Percentiles rank a stretch among this genome's conserved stretches.
phyloP scores from a whole-genome alignment of 352 stramenopile genomes.

The Phytophthora aleatoria region DNA sequence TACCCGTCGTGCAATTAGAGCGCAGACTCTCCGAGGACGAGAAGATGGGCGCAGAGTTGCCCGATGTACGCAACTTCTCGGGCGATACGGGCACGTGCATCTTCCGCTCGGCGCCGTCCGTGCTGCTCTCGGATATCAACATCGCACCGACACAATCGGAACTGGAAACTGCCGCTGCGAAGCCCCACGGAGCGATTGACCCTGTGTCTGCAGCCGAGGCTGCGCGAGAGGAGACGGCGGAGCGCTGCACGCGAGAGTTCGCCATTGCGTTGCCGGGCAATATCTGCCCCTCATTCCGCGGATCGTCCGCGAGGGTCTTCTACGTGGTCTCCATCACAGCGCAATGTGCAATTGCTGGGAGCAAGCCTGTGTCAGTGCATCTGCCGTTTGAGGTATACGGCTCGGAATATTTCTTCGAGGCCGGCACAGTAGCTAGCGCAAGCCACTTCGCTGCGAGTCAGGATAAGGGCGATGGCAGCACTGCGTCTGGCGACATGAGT shows the following conservation, averaged over 20 bases:
- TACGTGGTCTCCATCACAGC: slow-evolving; percentile 67
- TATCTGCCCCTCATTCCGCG: slow-evolving; percentile 63
- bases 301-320: slow-evolving; percentile 59
- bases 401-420: slow-evolving; percentile 51
- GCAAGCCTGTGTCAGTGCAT: slow-evolving; percentile 50
- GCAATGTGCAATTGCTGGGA: slow-evolving; percentile 27
- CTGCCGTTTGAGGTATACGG: slow-evolving; percentile 70
- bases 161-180: slow-evolving; percentile 12
- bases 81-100: slow-evolving; percentile 65
- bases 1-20: slow-evolving; percentile 83
- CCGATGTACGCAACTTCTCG: slow-evolving; percentile 57
- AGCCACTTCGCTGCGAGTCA: slow-evolving; percentile 29
- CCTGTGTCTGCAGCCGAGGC: slow-evolving; percentile 14
- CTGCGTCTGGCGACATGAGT: slow-evolving; percentile 4
- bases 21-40: slow-evolving; percentile 30
- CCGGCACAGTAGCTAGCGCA: slow-evolving; percentile 39
- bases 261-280: slow-evolving; percentile 52
- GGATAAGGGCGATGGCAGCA: slow-evolving; percentile 4
- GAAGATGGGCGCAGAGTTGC: slow-evolving; percentile 27
- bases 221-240: slow-evolving; percentile 38
- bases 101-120: slow-evolving; percentile 51
- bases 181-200: slow-evolving; percentile 9
- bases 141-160: slow-evolving; percentile 49
- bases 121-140: slow-evolving; percentile 66
- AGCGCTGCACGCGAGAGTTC: slow-evolving; percentile 57